These are phyloP conservation scores for Yarrowia galli DNA, from an alignment of 1,139 yeast species.

Conservation along the genomic window DNA sequence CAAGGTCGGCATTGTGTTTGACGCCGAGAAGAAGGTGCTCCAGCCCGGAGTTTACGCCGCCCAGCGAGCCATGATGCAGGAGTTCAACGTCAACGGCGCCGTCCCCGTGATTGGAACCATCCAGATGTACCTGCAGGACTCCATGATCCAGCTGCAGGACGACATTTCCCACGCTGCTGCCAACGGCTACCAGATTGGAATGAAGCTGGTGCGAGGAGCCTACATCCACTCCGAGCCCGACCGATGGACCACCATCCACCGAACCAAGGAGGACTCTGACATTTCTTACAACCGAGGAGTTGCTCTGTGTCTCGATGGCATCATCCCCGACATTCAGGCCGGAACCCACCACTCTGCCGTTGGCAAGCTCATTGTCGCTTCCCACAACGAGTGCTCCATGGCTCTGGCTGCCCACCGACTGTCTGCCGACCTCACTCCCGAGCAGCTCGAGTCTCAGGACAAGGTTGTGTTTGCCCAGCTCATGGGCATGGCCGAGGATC, in stretches of 20 bases:
- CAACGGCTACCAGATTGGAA: slow-evolving; percentile 73
- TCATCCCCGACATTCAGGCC: slow-evolving; percentile 50
- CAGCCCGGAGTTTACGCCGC: slow-evolving; percentile 92
- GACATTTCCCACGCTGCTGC: slow-evolving; percentile 72
- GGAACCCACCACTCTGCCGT: slow-evolving; percentile 59
- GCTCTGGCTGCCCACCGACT: slow-evolving; percentile 70
- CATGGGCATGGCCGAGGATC: slow-evolving; percentile 94
- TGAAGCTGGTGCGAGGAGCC: slow-evolving; percentile 97
- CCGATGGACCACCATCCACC: slow-evolving; percentile 70
- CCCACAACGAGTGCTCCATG: slow-evolving; percentile 87
- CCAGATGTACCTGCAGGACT: slow-evolving; percentile 86
- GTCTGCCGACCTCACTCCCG: slow-evolving; percentile 45
- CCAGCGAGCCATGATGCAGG: slow-evolving; percentile 80
- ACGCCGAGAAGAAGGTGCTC: slow-evolving; percentile 88
- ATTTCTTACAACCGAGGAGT: slow-evolving; percentile 76
- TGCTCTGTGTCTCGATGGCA: slow-evolving; percentile 65
- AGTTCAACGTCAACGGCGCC: slow-evolving; percentile 66
- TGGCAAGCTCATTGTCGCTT: slow-evolving; percentile 90
- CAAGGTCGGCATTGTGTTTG: slow-evolving; percentile 84
- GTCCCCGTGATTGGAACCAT: slow-evolving; percentile 88
- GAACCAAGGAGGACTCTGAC: slow-evolving; percentile 81
- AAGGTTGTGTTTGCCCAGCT: slow-evolving; percentile 83
- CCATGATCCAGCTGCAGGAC: slow-evolving; percentile 63
- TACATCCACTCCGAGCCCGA: slow-evolving; percentile 89
- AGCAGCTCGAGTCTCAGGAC: slow-evolving; percentile 50